Percentiles rank a stretch among this genome's conserved stretches.
These are phyloP conservation scores for Sporothrix sp. DNA, from an alignment of 2,329 filamentous ascomycete species.

Conservation along the genomic window DNA sequence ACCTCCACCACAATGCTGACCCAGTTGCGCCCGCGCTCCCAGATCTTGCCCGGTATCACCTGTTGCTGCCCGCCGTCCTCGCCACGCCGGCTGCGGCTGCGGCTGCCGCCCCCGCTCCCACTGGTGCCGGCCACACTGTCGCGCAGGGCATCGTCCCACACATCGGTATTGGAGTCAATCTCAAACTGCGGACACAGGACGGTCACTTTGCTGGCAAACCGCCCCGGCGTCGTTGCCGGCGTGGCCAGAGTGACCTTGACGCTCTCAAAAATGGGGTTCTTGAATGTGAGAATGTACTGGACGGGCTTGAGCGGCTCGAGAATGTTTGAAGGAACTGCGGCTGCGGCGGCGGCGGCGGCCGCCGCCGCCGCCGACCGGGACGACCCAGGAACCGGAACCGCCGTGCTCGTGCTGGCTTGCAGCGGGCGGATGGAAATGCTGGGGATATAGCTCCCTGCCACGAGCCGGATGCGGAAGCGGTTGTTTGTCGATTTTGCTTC, in stretches of 20 bases:
- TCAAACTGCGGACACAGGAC: conserved; percentile 92
- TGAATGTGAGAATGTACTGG: conserved; percentile 82
- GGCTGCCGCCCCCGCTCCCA: conserved; percentile 31
- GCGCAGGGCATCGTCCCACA: conserved; percentile 79
- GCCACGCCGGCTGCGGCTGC: conserved; percentile 28
- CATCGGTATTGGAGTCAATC: conserved; percentile 81
- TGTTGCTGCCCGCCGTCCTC: conserved; percentile 41
- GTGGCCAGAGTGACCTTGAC: conserved; percentile 83
- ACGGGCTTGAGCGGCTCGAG: conserved; percentile 51
- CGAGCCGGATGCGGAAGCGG: conserved; percentile 83
- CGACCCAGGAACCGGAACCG: conserved; percentile 11
- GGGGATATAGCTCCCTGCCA: conserved; percentile 83
- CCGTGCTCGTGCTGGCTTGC: conserved; percentile 19
- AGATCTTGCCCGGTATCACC: conserved; percentile 88
- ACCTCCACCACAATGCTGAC: conserved; percentile 90
- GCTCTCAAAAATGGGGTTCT: conserved; percentile 87
- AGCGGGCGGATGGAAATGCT: conserved; percentile 64
- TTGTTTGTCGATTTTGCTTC: conserved; percentile 84
- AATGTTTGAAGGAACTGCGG: conserved; percentile 21
- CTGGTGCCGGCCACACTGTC: conserved; percentile 29
- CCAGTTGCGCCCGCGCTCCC: conserved; percentile 89
- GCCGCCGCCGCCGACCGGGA: conserved; percentile 18
- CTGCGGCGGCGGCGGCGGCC: conserved; percentile 11
- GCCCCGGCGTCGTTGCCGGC: conserved; percentile 66
- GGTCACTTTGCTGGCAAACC: conserved; percentile 71